These are phyloP conservation scores for Cercophora newfieldiana DNA, from an alignment of 495 filamentous ascomycete species.

Conservation along the genomic window DNA sequence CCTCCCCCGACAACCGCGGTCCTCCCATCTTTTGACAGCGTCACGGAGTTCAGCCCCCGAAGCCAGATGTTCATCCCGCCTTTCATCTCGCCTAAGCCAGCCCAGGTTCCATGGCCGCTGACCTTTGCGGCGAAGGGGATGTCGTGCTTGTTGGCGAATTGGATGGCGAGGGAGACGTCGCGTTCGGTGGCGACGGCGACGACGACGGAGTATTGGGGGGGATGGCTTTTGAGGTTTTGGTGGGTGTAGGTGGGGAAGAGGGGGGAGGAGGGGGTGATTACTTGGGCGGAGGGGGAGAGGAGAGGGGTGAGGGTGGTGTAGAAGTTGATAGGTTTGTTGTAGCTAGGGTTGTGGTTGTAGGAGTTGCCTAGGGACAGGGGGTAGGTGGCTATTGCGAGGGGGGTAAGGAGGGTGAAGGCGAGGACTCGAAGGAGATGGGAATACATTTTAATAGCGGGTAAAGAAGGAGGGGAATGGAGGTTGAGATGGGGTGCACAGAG, in stretches of 20 bases:
- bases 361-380: too few relatives aligned
- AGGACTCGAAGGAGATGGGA: too few relatives aligned
- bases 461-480: too few relatives aligned
- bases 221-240: slow-evolving; percentile 5
- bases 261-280: slow-evolving; percentile 10
- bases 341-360: too few relatives aligned
- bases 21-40: slow-evolving; percentile 38
- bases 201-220: slow-evolving; percentile 21
- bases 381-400: too few relatives aligned
- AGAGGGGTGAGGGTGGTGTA: slow-evolving; percentile 1
- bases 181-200: slow-evolving; percentile 49
- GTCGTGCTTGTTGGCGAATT: slow-evolving; percentile 43
- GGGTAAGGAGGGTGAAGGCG: too few relatives aligned
- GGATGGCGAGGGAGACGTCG: slow-evolving; percentile 51
- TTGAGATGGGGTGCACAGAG: too few relatives aligned
- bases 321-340: too few relatives aligned
- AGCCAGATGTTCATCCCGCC: slow-evolving; percentile 51
- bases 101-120: slow-evolving; percentile 46
- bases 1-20: slow-evolving; percentile 53
- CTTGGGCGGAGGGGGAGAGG: slow-evolving; percentile 1
- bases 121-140: slow-evolving; percentile 52
- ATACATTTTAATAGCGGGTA: too few relatives aligned
- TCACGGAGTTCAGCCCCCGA: slow-evolving; percentile 40
- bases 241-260: slow-evolving; percentile 10
- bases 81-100: slow-evolving; percentile 39